Evolutionary conservation across 2,329 filamentous ascomycete genomes (phyloP).

Genomic region (Coniochaeta ligniaria): DNA sequence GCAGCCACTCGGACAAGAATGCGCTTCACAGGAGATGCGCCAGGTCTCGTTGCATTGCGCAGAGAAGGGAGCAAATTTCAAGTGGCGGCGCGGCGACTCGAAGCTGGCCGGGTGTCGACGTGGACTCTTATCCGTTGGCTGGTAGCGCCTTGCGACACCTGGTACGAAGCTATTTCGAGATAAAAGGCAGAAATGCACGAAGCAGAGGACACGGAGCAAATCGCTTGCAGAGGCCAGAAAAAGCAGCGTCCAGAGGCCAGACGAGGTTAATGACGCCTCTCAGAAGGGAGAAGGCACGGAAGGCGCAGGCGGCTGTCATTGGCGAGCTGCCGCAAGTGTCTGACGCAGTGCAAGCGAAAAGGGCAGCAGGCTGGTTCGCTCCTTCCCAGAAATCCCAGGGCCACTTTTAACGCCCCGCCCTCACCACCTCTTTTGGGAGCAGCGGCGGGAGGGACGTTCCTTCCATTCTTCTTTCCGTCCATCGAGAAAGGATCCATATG

Average conservation of each 20-base stretch:
- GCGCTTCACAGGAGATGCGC: background rate
- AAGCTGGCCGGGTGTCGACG: background rate
- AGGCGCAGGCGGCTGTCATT: background rate
- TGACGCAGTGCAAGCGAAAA: constrained; percentile 1
- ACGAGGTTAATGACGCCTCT: background rate
- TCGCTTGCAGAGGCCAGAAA: background rate
- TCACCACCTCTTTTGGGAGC: background rate
- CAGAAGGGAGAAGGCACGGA: background rate
- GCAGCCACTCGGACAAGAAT: background rate
- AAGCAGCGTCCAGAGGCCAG: background rate
- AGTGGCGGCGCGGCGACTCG: background rate
- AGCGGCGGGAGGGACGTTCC: background rate
- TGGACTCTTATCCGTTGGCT: constrained; percentile 1
- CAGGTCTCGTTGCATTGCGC: background rate
- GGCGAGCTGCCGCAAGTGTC: background rate
- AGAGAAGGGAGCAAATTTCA: background rate
- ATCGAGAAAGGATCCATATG: background rate
- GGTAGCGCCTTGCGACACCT: background rate
- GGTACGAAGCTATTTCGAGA: background rate
- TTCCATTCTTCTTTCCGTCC: background rate
- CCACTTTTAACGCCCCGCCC: background rate
- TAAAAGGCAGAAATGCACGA: background rate
- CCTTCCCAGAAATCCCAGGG: background rate
- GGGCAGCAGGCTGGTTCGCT: background rate
- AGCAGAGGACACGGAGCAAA: background rate